Evolutionary conservation across 805 yeast species (phyloP), one percentile per base, ranked within the genome.

Genomic region (Cyberlindnera lachancei): DNA sequence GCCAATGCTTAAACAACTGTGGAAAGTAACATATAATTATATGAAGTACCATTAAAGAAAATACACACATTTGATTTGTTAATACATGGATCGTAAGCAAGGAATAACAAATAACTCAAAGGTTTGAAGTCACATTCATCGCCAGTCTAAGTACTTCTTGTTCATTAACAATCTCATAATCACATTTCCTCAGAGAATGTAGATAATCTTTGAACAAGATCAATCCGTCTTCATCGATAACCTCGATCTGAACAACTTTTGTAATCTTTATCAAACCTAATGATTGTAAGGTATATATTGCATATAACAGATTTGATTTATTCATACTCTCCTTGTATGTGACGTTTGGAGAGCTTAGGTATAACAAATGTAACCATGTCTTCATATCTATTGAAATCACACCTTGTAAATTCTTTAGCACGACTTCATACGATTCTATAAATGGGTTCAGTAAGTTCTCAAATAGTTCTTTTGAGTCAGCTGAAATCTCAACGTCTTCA

Each of bases 351-450:
- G 35, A 24, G 5, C 46, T 39, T 3, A 40, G 20, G 37, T 46
- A 46, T 3, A 46, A 36, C 5, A 44, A 17, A 24, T 44, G 51
- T 6, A 46, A 26, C 51, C 51, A 46, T 13, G 33, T 30, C 30
- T 41, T 44, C 16, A 46, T 25, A 15, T 26, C 31, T 12, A 44
- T 36, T 4, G 33, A 27, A 12, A 42, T 35, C 7, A 46, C 39
- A 13, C 38, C 40, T 17, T 13, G 23, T 5, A 46, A 27, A 20
- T 46, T 41, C 23, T 35, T 34, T 12, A 42, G 25, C 3, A 38
- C 47, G 3, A 46, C 16, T 20, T 46, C 51, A 33, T 44, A 46
- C 4, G 51, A 44, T 25, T 46, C 51, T 4, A 46, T 25, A 33
- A 46, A 44, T 13, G 51, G 51, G 19, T 44, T 36, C 13, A 46